Conservation (phyloP, 2,329 filamentous ascomycete genomes). For the Pseudogymnoascus sp. region DNA sequence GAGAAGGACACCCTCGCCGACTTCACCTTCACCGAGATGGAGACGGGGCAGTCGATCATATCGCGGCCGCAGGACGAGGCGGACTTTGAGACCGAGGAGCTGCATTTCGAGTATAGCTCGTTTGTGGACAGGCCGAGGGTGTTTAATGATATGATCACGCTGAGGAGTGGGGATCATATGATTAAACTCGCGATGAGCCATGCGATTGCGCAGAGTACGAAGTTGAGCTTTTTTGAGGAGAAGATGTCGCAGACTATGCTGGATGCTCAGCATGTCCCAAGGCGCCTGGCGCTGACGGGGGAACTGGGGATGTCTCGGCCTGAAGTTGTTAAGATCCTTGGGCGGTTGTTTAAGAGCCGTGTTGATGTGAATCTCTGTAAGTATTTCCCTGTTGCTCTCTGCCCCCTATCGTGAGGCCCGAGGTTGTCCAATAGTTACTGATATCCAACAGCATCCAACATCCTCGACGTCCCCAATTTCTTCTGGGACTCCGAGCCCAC, state of each 20-base stretch:
- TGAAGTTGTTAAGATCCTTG: constrained; percentile 88
- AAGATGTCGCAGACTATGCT: constrained; percentile 92
- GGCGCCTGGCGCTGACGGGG: constrained; percentile 80
- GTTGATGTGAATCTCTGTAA: constrained; percentile 97
- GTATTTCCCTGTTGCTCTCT: constrained; percentile 38
- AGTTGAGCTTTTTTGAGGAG: constrained; percentile 92
- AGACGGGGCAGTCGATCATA: constrained; percentile 61
- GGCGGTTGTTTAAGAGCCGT: constrained; percentile 82
- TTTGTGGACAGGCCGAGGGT: constrained; percentile 81
- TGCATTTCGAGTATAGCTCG: constrained; percentile 94
- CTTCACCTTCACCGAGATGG: constrained; percentile 75
- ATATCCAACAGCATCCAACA: constrained; percentile 67
- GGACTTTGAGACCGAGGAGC: constrained; percentile 96
- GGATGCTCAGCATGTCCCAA: constrained; percentile 86
- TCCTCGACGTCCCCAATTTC: constrained; percentile 92
- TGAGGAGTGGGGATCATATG: constrained; percentile 94
- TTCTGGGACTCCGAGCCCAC: constrained; percentile 98
- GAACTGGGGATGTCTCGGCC: constrained; percentile 84
- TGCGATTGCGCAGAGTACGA: constrained; percentile 94
- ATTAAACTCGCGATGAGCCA: constrained; percentile 97
- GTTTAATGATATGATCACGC: constrained; percentile 99
- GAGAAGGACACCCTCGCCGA: constrained; percentile 96
- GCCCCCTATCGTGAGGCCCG: not conserved
- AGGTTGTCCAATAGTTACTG: constrained; percentile 19
- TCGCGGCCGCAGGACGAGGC: constrained; percentile 75